phyloP scores from a whole-genome alignment of 2,329 filamentous ascomycete genomes.

The Nigrospora oryzae region DNA sequence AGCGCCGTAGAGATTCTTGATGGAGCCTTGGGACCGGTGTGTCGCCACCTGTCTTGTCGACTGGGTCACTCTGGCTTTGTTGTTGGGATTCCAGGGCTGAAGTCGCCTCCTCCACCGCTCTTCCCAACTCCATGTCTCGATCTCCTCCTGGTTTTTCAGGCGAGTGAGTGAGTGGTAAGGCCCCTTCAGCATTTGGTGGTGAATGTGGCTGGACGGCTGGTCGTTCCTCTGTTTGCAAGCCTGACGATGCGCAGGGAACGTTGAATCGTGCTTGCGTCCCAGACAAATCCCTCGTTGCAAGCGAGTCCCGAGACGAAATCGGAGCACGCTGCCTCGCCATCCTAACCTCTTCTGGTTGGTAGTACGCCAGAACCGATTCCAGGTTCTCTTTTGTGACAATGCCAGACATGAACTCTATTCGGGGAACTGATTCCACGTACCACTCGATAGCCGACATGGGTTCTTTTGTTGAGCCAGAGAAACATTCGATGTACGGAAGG shows the following conservation, averaged over 20 bases:
- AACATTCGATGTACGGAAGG: conserved; percentile 14
- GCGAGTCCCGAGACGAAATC: too few species aligned
- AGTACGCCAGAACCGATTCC: conserved; percentile 13
- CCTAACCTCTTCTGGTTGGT: conserved; percentile 13
- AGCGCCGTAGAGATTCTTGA: not conserved
- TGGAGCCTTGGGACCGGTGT: not conserved
- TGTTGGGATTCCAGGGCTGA: too few species aligned
- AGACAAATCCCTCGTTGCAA: too few species aligned
- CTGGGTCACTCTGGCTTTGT: not conserved
- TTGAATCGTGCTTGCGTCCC: too few species aligned
- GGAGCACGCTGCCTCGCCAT: not conserved
- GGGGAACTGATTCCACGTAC: conserved; percentile 23
- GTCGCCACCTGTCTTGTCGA: conserved; percentile 2
- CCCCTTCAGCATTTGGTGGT: too few species aligned
- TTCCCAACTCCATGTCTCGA: too few species aligned
- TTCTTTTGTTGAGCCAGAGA: conserved; percentile 5
- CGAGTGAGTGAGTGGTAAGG: too few species aligned
- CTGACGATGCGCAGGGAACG: too few species aligned
- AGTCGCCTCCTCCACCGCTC: too few species aligned
- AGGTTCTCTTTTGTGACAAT: conserved; percentile 20
- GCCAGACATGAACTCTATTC: conserved; percentile 15
- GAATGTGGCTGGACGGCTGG: too few species aligned
- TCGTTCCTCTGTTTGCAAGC: too few species aligned
- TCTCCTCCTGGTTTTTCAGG: too few species aligned
- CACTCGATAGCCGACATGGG: conserved; percentile 19